Evolutionary conservation across 441 rosid genomes (phyloP).

Genomic region (Gossypium gossypioides): DNA sequence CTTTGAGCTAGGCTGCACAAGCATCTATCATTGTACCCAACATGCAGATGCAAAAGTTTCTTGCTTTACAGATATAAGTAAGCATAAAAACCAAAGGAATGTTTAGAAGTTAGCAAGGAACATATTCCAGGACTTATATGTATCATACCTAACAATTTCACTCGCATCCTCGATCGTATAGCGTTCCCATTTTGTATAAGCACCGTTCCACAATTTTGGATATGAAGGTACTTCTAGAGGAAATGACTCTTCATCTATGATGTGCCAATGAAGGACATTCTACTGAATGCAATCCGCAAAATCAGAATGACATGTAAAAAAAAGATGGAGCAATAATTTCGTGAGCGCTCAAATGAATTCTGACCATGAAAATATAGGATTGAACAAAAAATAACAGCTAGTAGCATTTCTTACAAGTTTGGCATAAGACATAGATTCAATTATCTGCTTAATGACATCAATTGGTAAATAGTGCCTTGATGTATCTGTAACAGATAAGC

Average conservation of each 20-base stretch:
- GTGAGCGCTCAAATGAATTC: conserved; percentile 9
- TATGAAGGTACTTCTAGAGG: conserved; percentile 78
- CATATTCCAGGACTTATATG: conserved; percentile 3
- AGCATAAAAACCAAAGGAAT: not conserved
- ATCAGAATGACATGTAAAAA: conserved; percentile 23
- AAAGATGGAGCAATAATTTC: conserved; percentile 9
- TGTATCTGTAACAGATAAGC: conserved; percentile 54
- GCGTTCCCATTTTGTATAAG: conserved; percentile 82
- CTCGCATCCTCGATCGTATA: conserved; percentile 82
- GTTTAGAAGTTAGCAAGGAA: not conserved
- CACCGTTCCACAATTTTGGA: conserved; percentile 84
- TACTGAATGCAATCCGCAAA: conserved; percentile 38
- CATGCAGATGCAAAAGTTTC: not conserved
- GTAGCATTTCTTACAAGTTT: conserved; percentile 61
- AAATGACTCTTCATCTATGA: conserved; percentile 81
- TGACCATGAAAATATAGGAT: conserved; percentile 3
- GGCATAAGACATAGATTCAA: conserved; percentile 91
- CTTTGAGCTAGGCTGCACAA: too few species aligned
- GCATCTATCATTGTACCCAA: not conserved
- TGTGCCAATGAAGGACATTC: conserved; percentile 99
- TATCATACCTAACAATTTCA: conserved; percentile 68
- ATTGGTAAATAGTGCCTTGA: conserved; percentile 76
- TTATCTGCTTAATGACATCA: conserved; percentile 65
- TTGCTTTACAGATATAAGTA: not conserved
- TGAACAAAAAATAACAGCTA: conserved; percentile 9